Evolutionary conservation across 179 eudicot genomes (phyloP).

Genomic region (Actinidia arguta): DNA sequence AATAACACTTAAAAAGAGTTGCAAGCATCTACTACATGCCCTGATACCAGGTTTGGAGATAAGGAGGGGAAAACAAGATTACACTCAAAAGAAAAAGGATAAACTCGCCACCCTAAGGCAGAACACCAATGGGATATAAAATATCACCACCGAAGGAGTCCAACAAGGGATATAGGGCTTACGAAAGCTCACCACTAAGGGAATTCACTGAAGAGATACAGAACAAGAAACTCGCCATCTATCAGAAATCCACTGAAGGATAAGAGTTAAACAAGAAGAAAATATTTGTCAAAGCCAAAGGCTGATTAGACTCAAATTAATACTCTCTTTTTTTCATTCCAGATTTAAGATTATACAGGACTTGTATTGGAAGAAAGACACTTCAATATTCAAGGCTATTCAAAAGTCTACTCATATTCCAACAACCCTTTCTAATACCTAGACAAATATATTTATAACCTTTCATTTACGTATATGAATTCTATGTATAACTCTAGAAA

Average conservation of each 20-base stretch:
- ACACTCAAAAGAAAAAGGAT: not conserved
- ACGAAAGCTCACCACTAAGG: not conserved
- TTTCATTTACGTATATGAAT: not conserved
- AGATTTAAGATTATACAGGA: not conserved
- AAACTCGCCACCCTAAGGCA: not conserved
- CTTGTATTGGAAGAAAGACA: no score
- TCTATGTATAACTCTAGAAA: not conserved
- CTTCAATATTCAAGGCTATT: not conserved
- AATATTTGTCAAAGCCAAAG: not conserved
- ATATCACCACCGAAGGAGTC: not conserved
- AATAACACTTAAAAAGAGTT: no score
- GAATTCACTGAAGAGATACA: not conserved
- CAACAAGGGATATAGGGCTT: slow-evolving; percentile 1
- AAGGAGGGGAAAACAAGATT: not conserved
- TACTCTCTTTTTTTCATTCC: not conserved
- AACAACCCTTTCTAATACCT: not conserved
- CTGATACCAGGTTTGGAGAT: not conserved
- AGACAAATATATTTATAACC: not conserved
- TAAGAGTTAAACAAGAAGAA: not conserved
- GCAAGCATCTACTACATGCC: no score
- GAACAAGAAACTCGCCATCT: not conserved
- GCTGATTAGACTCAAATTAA: not conserved
- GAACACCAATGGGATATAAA: not conserved
- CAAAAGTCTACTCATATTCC: not conserved
- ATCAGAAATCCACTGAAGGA: not conserved